Percentiles rank a stretch among this genome's conserved stretches.
Conservation (phyloP, 805 yeast species). For the Ogataea pini region DNA sequence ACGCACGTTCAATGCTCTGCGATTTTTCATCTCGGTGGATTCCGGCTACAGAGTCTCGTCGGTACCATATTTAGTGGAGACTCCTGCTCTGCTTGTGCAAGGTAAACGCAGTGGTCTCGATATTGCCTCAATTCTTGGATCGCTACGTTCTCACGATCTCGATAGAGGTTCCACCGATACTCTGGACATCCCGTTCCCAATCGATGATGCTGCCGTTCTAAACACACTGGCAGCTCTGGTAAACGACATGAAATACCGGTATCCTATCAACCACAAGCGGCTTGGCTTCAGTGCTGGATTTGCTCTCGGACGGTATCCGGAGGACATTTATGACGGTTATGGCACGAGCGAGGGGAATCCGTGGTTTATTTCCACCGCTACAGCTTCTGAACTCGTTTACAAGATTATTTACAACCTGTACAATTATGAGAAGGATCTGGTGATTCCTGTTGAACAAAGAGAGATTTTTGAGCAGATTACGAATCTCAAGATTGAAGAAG, state of each 20-base stretch:
- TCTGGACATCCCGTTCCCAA: constrained; percentile 58
- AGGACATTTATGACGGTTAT: constrained; percentile 81
- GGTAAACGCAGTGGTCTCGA: constrained; percentile 72
- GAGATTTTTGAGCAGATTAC: constrained; percentile 26
- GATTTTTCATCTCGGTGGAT: constrained; percentile 40
- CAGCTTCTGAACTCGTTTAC: constrained; percentile 65
- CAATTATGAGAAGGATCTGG: constrained; percentile 42
- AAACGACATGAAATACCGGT: constrained; percentile 68
- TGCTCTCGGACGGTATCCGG: constrained; percentile 91
- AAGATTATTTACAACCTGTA: constrained; percentile 51
- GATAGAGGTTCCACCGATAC: constrained; percentile 35
- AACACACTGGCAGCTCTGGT: constrained; percentile 66
- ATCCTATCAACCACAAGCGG: constrained; percentile 68
- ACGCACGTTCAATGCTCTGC: constrained; percentile 36
- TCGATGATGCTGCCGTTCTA: constrained; percentile 55
- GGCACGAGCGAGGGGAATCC: constrained; percentile 82
- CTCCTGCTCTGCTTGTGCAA: constrained; percentile 47
- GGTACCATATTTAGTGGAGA: constrained; percentile 65
- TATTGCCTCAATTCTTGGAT: constrained; percentile 64
- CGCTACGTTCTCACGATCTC: constrained; percentile 45
- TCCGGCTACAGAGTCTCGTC: constrained; percentile 43
- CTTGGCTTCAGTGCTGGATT: constrained; percentile 48
- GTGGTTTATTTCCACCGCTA: constrained; percentile 81
- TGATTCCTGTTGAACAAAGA: constrained; percentile 30
- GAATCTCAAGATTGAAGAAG: constrained; percentile 22